A percentile compares a stretch with the other conserved stretches of the same genome.
phyloP scores from a whole-genome alignment of 805 yeast species.

The Pichia ethanolica region DNA sequence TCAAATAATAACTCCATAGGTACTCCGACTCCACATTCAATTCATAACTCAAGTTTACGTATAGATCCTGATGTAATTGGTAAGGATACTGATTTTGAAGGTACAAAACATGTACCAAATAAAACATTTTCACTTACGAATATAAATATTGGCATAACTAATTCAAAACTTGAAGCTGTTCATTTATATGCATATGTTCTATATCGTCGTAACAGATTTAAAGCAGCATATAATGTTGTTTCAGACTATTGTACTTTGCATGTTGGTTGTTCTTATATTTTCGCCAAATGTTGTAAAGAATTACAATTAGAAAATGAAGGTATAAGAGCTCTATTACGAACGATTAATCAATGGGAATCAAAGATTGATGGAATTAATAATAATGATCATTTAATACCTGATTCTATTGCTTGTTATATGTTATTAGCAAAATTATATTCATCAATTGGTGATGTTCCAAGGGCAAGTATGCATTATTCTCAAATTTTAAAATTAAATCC shows the following conservation, averaged over 20 bases:
- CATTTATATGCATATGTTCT: slow-evolving; percentile 67
- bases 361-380: neutral
- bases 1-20: neutral
- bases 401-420: slow-evolving; percentile 58
- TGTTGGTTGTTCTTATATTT: slow-evolving; percentile 70
- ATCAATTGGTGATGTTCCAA: slow-evolving; percentile 50
- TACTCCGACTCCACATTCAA: slow-evolving; percentile 3
- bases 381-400: slow-evolving; percentile 38
- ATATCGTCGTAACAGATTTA: slow-evolving; percentile 49
- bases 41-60: neutral
- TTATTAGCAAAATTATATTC: slow-evolving; percentile 64
- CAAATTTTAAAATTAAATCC: slow-evolving; percentile 70
- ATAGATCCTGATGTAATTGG: neutral
- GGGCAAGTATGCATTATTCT: slow-evolving; percentile 60
- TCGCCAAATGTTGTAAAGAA: slow-evolving; percentile 57
- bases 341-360: slow-evolving; percentile 31
- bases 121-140: neutral
- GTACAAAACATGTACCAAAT: neutral
- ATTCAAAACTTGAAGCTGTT: slow-evolving; percentile 45
- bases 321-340: slow-evolving; percentile 38
- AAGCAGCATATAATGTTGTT: slow-evolving; percentile 51
- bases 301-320: slow-evolving; percentile 57
- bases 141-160: slow-evolving; percentile 17
- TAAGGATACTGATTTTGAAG: neutral
- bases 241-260: slow-evolving; percentile 38